These are phyloP conservation scores for Kalanchoe fedtschenkoi DNA, from an alignment of 164 flowering plant species.

Conservation along the genomic window DNA sequence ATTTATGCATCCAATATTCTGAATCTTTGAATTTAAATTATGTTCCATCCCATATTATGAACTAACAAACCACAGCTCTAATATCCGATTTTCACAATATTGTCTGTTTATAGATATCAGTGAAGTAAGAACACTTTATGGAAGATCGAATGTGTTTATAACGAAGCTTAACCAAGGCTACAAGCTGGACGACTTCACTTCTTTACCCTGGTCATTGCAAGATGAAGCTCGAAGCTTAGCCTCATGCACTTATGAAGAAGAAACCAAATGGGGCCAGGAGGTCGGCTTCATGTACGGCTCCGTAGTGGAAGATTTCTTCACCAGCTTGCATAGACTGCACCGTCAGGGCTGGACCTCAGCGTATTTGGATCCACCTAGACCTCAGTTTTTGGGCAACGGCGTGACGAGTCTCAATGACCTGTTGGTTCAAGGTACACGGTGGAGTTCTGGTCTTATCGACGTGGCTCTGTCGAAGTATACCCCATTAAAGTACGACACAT, in stretches of 20 bases:
- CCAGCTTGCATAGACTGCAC: constrained; percentile 31
- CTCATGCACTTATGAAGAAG: constrained; percentile 28
- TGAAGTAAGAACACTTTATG: background rate
- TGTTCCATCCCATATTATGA: too few species aligned
- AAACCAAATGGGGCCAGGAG: constrained; percentile 48
- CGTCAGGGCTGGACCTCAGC: constrained; percentile 37
- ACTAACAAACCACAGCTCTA: too few species aligned
- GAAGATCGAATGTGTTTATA: constrained; percentile 17
- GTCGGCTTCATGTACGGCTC: constrained; percentile 31
- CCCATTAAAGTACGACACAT: constrained; percentile 25
- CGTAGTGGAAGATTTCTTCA: constrained; percentile 39
- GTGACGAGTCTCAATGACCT: constrained; percentile 20
- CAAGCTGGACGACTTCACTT: background rate
- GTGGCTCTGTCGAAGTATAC: constrained; percentile 26
- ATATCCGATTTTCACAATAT: background rate
- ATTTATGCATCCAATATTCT: too few species aligned
- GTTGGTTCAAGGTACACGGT: constrained; percentile 29
- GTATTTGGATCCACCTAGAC: constrained; percentile 23
- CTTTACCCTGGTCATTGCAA: background rate
- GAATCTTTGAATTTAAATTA: too few species aligned
- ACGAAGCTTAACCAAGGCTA: constrained; percentile 8
- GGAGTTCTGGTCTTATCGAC: constrained; percentile 28
- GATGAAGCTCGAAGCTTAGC: constrained; percentile 27
- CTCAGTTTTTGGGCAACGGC: constrained; percentile 32
- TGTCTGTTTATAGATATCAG: background rate